Percentiles rank a stretch among this genome's conserved stretches.
phyloP scores from a whole-genome alignment of 2,329 filamentous ascomycete genomes.

The Pyrenophora seminiperda region DNA sequence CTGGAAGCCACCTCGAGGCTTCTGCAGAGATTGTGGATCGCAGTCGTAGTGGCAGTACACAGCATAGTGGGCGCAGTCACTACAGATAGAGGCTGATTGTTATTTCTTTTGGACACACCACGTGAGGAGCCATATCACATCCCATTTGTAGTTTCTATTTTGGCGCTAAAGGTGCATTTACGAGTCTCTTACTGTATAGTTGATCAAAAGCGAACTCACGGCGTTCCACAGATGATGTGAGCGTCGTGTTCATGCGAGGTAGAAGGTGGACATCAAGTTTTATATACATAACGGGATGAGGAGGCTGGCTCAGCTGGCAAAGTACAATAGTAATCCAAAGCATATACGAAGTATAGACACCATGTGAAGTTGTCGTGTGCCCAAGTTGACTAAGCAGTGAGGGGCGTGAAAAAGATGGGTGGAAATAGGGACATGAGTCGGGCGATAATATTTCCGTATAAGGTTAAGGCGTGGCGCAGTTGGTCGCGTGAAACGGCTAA shows the following conservation, averaged over 20 bases:
- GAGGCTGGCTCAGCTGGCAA: conserved; percentile 2
- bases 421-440: not conserved
- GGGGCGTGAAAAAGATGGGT: not conserved
- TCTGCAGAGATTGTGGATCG: conserved; percentile 47
- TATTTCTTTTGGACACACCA: conserved; percentile 9
- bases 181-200: conserved; percentile 36
- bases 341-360: not conserved
- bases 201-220: conserved; percentile 22
- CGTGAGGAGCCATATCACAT: not conserved
- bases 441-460: conserved; percentile 1
- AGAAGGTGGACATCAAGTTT: conserved; percentile 5
- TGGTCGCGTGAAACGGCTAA: conserved; percentile 17
- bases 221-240: conserved; percentile 13
- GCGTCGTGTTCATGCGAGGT: conserved; percentile 9
- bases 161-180: conserved; percentile 14
- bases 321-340: conserved; percentile 15
- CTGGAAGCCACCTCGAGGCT: conserved; percentile 41
- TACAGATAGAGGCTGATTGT: conserved; percentile 6
- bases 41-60: conserved; percentile 42
- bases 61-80: conserved; percentile 31
- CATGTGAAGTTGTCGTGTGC: not conserved
- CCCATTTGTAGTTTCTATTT: conserved; percentile 13
- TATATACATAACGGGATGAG: not conserved
- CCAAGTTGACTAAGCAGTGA: not conserved
- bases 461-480: conserved; percentile 11